These are phyloP conservation scores for Cladosporium sp. DNA, from an alignment of 2,329 filamentous ascomycete species.

Conservation along the genomic window DNA sequence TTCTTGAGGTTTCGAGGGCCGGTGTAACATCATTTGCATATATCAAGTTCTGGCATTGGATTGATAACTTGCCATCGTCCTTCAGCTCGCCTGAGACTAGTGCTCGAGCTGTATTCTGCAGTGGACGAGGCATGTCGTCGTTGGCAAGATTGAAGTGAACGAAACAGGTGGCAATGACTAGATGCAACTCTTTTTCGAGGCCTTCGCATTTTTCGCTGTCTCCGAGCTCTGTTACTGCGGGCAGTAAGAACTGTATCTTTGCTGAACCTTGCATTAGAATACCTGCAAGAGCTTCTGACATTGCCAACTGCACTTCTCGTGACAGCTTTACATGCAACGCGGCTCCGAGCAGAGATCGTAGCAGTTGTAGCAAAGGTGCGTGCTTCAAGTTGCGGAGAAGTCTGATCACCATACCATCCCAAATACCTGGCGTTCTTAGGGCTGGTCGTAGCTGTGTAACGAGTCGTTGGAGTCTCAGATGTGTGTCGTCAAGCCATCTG, in stretches of 20 bases:
- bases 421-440: slow-evolving; percentile 26
- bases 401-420: slow-evolving; percentile 23
- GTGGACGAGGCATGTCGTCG: neutral
- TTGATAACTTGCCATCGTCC: neutral
- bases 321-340: neutral
- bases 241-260: slow-evolving; percentile 26
- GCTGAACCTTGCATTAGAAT: slow-evolving; percentile 11
- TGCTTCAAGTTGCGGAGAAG: slow-evolving; percentile 21
- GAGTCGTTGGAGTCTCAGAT: slow-evolving; percentile 25
- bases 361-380: slow-evolving; percentile 4
- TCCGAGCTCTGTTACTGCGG: slow-evolving; percentile 20
- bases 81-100: neutral
- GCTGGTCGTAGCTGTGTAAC: slow-evolving; percentile 13
- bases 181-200: slow-evolving; percentile 18
- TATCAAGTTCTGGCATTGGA: neutral
- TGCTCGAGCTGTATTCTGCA: neutral
- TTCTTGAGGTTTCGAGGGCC: neutral
- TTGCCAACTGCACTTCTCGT: neutral
- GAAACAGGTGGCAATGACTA: neutral
- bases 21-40: neutral
- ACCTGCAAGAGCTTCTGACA: neutral
- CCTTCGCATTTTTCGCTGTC: slow-evolving; percentile 22
- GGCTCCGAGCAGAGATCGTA: neutral
- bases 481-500: slow-evolving; percentile 28
- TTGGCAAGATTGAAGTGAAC: neutral